Base-by-base conservation (phyloP, 176 grass and related monocot genomes). In the Bothriochloa decipiens region DNA sequence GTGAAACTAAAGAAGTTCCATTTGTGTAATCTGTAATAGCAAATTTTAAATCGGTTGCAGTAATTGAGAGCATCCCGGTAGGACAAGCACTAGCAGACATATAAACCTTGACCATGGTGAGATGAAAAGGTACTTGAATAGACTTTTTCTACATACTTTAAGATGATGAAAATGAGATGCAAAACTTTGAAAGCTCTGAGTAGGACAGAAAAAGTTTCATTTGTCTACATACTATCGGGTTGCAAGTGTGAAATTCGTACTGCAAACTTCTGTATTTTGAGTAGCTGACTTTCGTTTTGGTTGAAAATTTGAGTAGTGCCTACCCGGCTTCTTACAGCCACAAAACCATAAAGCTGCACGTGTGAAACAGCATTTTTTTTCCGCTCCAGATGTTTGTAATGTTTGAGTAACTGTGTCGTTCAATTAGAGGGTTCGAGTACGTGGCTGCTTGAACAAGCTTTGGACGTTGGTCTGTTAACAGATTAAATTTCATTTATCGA, bases 251-350 rank as follows among this genome's bases (percentile, higher is more conserved):
- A 81, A 81, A 58, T 50, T 55, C 49, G 4, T 14, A 41, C 12
- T 1, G 36, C 33, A 70, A 27, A 18, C 33, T 39, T 41, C n/a
- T 20, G 49, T 20, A 42, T 58, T 82, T 82, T 29, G 6, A 25
- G n/a, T 2, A 2, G 36, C 41, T 81, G 79, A 70, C 79, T 70
- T 70, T 41, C 0, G 2, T 11, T 41, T 58, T 41, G 26, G 33
- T 25, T 39, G 66, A 58, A 70, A 81, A 57, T 3, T 27, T 20
- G 65, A 53, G 78, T 70, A 55, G 79, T 70, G 79, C 66, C 79
- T 57, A 70, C 79, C 47, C 65, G 36, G 0, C 47, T 70, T 2
- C 32, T 57, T 58, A 10, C 79, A 58, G n/a, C 79, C 79, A 27
- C 66, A 39, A 6, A 70, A 70, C 22, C 36, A 12, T 23, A 81